phyloP scores from a whole-genome alignment of 768 basidiomycete genomes.

The Leucocoprinus sp. region DNA sequence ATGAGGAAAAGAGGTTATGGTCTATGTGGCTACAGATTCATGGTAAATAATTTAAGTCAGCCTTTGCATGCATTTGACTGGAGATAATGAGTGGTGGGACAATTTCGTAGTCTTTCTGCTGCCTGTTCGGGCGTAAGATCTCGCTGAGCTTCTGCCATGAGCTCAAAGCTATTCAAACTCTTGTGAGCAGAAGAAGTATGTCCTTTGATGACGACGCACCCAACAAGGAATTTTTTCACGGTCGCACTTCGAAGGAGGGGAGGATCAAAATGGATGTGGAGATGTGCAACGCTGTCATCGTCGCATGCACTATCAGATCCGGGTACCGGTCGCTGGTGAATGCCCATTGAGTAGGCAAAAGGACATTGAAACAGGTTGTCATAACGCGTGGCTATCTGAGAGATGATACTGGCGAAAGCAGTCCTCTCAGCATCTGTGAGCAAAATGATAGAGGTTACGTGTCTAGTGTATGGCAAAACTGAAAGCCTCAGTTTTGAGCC shows the following conservation, averaged over 20 bases:
- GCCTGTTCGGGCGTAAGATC: slow-evolving; percentile 89
- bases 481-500: slow-evolving; percentile 5
- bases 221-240: slow-evolving; percentile 85
- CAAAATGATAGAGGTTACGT: slow-evolving; percentile 62
- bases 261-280: slow-evolving; percentile 84
- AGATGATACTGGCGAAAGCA: slow-evolving; percentile 62
- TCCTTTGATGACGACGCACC: slow-evolving; percentile 37
- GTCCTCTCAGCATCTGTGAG: slow-evolving; percentile 52
- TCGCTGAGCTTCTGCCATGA: slow-evolving; percentile 86
- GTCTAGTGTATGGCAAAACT: slow-evolving; percentile 76
- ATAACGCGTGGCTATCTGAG: slow-evolving; percentile 55
- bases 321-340: slow-evolving; percentile 76
- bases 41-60: slow-evolving; percentile 38
- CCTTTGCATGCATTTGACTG: not conserved
- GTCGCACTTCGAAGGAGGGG: slow-evolving; percentile 76
- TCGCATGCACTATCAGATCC: slow-evolving; percentile 26
- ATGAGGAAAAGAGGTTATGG: slow-evolving; percentile 67
- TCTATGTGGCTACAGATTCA: slow-evolving; percentile 81
- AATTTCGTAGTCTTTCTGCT: slow-evolving; percentile 50
- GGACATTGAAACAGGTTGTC: slow-evolving; percentile 80
- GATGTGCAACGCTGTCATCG: slow-evolving; percentile 55
- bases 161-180: slow-evolving; percentile 54
- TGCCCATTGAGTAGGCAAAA: slow-evolving; percentile 92
- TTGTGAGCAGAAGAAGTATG: slow-evolving; percentile 1
- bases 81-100: slow-evolving; percentile 56